Evolutionary conservation across 371 early-diverging fungal genomes (phyloP).

Genomic region (Apophysomyces sp.): DNA sequence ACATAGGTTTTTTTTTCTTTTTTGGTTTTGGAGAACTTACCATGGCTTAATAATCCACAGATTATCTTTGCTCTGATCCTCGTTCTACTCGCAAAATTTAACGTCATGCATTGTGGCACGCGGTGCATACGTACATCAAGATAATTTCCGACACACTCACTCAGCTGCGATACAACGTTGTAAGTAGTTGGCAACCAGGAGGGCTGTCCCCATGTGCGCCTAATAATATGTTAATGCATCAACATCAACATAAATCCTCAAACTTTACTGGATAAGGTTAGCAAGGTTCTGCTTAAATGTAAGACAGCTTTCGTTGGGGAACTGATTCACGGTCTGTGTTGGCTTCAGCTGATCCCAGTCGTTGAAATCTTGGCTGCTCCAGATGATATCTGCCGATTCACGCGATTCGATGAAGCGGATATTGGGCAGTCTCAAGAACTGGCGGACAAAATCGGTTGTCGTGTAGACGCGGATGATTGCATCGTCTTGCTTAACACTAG

Average conservation of each 20-base stretch:
- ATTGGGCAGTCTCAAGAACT: conserved; percentile 47
- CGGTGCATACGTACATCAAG: conserved; percentile 20
- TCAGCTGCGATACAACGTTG: conserved; percentile 46
- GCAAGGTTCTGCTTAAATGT: conserved; percentile 52
- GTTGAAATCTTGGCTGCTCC: conserved; percentile 51
- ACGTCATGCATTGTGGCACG: neutral
- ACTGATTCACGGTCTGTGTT: conserved; percentile 52
- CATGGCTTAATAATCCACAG: conserved; percentile 62
- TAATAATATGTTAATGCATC: neutral
- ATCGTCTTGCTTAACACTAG: conserved; percentile 14
- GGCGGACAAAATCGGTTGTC: conserved; percentile 50
- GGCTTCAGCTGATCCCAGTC: conserved; percentile 49
- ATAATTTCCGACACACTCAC: conserved; percentile 53
- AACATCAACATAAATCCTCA: too few relatives aligned
- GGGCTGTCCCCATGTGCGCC: conserved; percentile 47
- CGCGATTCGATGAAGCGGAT: conserved; percentile 43
- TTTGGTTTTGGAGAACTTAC: conserved; percentile 4
- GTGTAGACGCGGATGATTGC: conserved; percentile 32
- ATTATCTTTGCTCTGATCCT: conserved; percentile 25
- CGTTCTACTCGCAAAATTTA: neutral
- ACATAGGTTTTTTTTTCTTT: neutral
- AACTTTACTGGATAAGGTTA: conserved; percentile 44
- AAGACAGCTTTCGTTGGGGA: conserved; percentile 52
- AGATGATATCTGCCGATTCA: conserved; percentile 52
- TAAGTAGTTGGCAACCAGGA: conserved; percentile 53